Evolutionary conservation across 2,329 filamentous ascomycete species (phyloP).

Genomic region (Fusarium stilboides): DNA sequence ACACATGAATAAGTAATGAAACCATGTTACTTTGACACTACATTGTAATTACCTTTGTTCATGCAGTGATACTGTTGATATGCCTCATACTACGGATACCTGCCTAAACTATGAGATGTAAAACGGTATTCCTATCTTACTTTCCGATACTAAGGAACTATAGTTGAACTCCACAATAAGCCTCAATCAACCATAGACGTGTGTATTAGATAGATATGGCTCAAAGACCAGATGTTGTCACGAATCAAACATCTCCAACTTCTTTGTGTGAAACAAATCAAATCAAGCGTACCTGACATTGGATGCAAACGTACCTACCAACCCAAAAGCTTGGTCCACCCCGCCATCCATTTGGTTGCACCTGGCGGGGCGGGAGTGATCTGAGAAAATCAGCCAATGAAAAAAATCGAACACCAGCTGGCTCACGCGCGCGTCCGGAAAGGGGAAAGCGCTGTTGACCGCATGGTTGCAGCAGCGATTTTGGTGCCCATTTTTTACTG

Average conservation of each 20-base stretch:
- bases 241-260: background rate
- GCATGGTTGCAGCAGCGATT: conserved; percentile 12
- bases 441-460: conserved; percentile 23
- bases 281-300: conserved; percentile 1
- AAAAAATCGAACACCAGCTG: conserved; percentile 40
- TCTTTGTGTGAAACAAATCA: background rate
- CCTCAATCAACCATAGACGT: too few species aligned
- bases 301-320: conserved; percentile 1
- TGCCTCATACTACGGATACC: background rate
- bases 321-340: conserved; percentile 17
- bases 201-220: too few species aligned
- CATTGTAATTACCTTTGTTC: background rate
- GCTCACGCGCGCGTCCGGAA: conserved; percentile 32
- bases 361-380: conserved; percentile 32
- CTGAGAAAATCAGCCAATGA: conserved; percentile 32
- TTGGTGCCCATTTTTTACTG: conserved; percentile 47
- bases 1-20: background rate
- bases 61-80: background rate
- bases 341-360: conserved; percentile 18
- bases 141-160: too few species aligned
- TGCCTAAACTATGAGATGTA: background rate
- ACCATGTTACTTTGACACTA: background rate
- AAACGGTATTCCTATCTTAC: too few species aligned
- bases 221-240: too few species aligned
- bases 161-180: too few species aligned